A percentile compares a stretch with the other conserved stretches of the same genome.
These are phyloP conservation scores for Serendipita vermifera DNA, from an alignment of 768 basidiomycete species.

Conservation along the genomic window DNA sequence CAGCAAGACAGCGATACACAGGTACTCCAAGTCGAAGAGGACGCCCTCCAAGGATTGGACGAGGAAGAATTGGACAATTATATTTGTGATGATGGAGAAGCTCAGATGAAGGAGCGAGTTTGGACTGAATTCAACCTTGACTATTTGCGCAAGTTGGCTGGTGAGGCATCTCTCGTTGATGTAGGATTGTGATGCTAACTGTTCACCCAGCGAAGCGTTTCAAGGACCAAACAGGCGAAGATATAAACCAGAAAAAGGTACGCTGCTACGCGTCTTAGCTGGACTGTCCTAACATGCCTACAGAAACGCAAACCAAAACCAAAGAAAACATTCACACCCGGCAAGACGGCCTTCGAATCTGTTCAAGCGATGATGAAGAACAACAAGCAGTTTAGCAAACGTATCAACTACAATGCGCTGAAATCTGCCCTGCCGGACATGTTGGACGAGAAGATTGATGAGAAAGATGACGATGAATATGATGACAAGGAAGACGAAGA, in stretches of 20 bases:
- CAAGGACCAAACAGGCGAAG: slow-evolving; percentile 25
- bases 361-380: slow-evolving; percentile 70
- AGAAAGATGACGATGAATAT: slow-evolving; percentile 21
- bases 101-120: slow-evolving; percentile 73
- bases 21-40: slow-evolving; percentile 29
- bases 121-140: slow-evolving; percentile 93
- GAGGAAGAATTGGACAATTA: slow-evolving; percentile 73
- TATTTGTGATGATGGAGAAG: slow-evolving; percentile 68
- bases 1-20: slow-evolving; percentile 48
- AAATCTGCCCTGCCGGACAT: slow-evolving; percentile 49
- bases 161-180: slow-evolving; percentile 30
- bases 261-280: slow-evolving; percentile 12
- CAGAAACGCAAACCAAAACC: slow-evolving; percentile 53
- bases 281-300: slow-evolving; percentile 4
- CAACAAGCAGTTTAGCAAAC: slow-evolving; percentile 70
- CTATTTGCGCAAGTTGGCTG: slow-evolving; percentile 77
- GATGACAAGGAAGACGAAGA: slow-evolving; percentile 28
- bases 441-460: slow-evolving; percentile 13
- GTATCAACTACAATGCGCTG: slow-evolving; percentile 87
- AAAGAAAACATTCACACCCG: slow-evolving; percentile 44
- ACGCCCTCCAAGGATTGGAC: slow-evolving; percentile 67
- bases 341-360: slow-evolving; percentile 61
- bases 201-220: slow-evolving; percentile 52
- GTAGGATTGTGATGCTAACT: slow-evolving; percentile 36
- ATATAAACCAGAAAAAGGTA: slow-evolving; percentile 35